Conservation (phyloP, 2,329 filamentous ascomycete species). For the Epichloe uncinata region DNA sequence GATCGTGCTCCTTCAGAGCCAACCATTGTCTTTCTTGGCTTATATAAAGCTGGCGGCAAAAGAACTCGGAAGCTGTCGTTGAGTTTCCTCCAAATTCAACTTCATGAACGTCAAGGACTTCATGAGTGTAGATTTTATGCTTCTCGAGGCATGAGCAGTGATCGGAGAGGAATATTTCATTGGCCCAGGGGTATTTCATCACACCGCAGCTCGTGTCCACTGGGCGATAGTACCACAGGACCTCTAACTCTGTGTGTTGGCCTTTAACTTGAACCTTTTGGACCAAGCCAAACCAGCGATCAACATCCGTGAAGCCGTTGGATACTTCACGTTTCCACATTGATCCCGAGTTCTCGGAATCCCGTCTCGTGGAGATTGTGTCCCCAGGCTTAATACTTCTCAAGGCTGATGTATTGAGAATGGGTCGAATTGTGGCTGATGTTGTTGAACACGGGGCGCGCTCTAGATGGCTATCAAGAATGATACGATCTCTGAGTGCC, state of each 20-base stretch:
- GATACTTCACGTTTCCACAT: slow-evolving; percentile 41
- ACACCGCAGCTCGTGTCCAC: slow-evolving; percentile 55
- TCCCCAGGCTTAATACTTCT: slow-evolving; percentile 29
- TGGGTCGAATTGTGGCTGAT: neutral
- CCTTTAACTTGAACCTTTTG: slow-evolving; percentile 34
- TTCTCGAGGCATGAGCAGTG: no score
- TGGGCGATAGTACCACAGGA: slow-evolving; percentile 63
- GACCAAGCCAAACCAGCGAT: slow-evolving; percentile 60
- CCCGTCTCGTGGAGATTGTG: slow-evolving; percentile 33
- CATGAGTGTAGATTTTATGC: slow-evolving; percentile 22
- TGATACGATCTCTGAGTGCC: slow-evolving; percentile 16
- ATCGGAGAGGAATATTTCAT: slow-evolving; percentile 17
- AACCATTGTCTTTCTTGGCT: slow-evolving; percentile 47
- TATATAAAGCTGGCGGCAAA: slow-evolving; percentile 59
- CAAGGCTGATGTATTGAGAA: neutral
- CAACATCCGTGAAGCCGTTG: slow-evolving; percentile 27
- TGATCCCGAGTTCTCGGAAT: slow-evolving; percentile 32
- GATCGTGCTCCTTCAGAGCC: slow-evolving; percentile 40
- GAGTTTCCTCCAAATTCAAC: slow-evolving; percentile 45
- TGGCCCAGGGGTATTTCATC: slow-evolving; percentile 54
- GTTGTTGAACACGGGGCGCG: neutral
- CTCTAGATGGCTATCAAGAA: slow-evolving; percentile 16
- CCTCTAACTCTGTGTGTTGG: slow-evolving; percentile 37
- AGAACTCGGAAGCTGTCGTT: slow-evolving; percentile 37
- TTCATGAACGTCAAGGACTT: slow-evolving; percentile 43